Evolutionary conservation across 306 rosid genomes (phyloP).

Genomic region (Gastrolobium villosum): DNA sequence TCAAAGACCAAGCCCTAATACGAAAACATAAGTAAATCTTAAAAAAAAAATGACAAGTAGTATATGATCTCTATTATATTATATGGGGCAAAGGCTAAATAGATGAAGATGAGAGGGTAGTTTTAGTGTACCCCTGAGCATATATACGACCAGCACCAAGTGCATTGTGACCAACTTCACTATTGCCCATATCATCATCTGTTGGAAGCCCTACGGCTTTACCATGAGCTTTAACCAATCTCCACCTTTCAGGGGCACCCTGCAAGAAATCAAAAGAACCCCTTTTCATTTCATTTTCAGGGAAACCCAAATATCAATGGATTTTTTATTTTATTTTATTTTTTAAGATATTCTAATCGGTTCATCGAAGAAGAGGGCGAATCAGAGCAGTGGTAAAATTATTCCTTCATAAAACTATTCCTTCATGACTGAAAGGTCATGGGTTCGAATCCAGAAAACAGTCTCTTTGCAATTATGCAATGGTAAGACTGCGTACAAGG

Average conservation of each 20-base stretch:
- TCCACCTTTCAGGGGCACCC: constrained; percentile 95
- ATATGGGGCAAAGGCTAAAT: neutral
- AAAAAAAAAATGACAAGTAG: neutral
- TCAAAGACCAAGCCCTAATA: neutral
- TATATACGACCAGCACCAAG: constrained; percentile 98
- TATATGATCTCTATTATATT: neutral
- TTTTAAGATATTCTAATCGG: too few relatives aligned
- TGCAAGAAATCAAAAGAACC: constrained; percentile 7
- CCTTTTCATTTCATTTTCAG: neutral
- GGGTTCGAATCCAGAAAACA: too few relatives aligned
- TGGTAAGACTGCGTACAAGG: too few relatives aligned
- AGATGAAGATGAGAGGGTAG: constrained; percentile 10
- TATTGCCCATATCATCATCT: constrained; percentile 99
- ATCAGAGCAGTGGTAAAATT: too few relatives aligned
- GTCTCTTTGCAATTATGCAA: too few relatives aligned
- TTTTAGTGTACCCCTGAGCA: constrained; percentile 84
- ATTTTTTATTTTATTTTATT: too few relatives aligned
- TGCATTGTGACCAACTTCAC: constrained; percentile 99
- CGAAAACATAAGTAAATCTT: neutral
- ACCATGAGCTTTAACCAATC: constrained; percentile 94
- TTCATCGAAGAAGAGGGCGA: too few relatives aligned
- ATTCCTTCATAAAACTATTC: too few relatives aligned
- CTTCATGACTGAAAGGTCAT: too few relatives aligned
- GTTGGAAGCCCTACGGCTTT: constrained; percentile 94
- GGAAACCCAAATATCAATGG: neutral